Evolutionary conservation across 192 early-diverging fungal species (phyloP), one percentile per base, ranked within the genome.

Genomic region (Backusella australiensis): DNA sequence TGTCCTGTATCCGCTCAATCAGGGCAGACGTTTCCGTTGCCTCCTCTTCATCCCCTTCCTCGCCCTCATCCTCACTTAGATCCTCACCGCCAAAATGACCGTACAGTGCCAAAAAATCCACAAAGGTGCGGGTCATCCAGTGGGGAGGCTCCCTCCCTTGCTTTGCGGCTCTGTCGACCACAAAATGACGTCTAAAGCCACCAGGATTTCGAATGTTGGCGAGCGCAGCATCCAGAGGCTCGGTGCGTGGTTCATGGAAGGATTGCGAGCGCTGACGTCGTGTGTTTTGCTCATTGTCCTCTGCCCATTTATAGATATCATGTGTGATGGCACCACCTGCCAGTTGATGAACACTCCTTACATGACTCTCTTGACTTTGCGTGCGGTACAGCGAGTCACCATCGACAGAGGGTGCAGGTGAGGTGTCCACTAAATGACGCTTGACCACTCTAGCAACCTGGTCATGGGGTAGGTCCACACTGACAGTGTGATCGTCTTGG

Each of bases 51-150:
- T 76, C 84, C 34, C 44, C 75, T 17, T 88, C 93, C 12, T 63
- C 81, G 70, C 90, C 74, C 72, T 91, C 91, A 75, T 94, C 93
- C 53, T 93, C 93, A 34, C 94, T 93, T 70, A 92, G 89, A 71
- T 95, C 94, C 80, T 95, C 96, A 35, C 96, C 97, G 29, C 94
- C 97, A 82, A 96, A 98, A 75, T 94, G 96, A 66, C 96, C 96
- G 67, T 95, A 97, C 78, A 99, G 84, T 23, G 90, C 93, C 71
- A 99, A 87, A 73, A 97, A 97, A 80, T 99, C 97, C 69, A 99
- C 90, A 87, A 97, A 99, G 80, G 94, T 97, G 21, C 90, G 80
- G 2, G 97, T 99, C 75, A 96, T 82, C 34, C 89, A 88, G 69
- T 93, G 93, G 0, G 96, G 93, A 56, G 85, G 84, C n/a, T 83